Conservation (phyloP, 164 flowering plant genomes). For the Liquidambar formosana region DNA sequence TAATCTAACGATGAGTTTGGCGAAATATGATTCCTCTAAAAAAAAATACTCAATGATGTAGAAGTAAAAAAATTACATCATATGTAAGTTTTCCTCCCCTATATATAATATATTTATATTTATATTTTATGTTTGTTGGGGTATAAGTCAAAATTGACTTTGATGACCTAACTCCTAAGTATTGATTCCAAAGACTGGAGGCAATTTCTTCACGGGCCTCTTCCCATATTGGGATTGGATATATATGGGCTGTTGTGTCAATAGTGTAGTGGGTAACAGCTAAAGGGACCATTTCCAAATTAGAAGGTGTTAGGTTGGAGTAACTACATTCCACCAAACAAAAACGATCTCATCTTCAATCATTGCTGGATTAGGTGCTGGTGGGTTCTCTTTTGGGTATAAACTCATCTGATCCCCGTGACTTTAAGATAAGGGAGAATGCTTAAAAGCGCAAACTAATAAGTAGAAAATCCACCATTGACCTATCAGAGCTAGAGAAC, state of each 20-base stretch:
- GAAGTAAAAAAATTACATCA: no score
- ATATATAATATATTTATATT: no score
- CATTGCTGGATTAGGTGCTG: conserved; percentile 13
- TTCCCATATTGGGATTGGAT: neutral
- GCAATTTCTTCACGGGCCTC: no score
- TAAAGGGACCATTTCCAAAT: neutral
- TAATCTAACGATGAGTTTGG: no score
- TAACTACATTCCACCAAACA: conserved; percentile 2
- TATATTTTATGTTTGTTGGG: no score
- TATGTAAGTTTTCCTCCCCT: no score
- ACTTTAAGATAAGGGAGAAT: neutral
- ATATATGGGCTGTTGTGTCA: neutral
- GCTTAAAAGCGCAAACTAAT: neutral
- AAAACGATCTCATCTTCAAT: neutral
- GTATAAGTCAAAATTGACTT: no score
- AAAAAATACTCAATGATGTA: no score
- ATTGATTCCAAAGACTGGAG: no score
- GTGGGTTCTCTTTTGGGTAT: conserved; percentile 4
- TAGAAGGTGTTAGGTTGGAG: conserved; percentile 4
- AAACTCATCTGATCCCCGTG: conserved; percentile 10
- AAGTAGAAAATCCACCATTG: neutral
- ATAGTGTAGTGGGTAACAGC: neutral
- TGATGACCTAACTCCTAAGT: no score
- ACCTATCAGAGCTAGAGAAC: neutral
- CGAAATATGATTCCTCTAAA: no score